Conservation (phyloP, 2,329 filamentous ascomycete species). For the Colletotrichum tropicicola region DNA sequence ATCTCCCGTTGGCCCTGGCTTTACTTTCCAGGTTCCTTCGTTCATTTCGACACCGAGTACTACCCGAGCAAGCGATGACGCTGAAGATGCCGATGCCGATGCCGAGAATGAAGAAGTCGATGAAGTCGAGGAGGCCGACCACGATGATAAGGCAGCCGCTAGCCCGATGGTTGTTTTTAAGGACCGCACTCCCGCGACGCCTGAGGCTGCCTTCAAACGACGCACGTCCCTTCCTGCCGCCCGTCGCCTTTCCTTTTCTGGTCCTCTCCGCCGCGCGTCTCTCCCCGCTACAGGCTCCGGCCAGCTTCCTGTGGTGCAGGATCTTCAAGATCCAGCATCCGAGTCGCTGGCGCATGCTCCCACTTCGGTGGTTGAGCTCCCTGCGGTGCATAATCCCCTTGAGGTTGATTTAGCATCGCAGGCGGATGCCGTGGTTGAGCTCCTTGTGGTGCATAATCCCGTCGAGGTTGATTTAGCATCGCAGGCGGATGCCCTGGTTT, state of each 20-base stretch:
- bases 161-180: slow-evolving; percentile 22
- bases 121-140: not conserved
- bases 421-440: slow-evolving; percentile 4
- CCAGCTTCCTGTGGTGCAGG: slow-evolving; percentile 17
- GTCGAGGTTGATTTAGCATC: slow-evolving; percentile 20
- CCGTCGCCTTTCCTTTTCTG: not conserved
- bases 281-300: slow-evolving; percentile 5
- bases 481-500: not conserved
- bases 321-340: slow-evolving; percentile 24
- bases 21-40: slow-evolving; percentile 16
- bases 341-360: slow-evolving; percentile 20
- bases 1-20: slow-evolving; percentile 14
- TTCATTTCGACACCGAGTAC: slow-evolving; percentile 3
- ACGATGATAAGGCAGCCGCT: not conserved
- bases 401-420: slow-evolving; percentile 20
- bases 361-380: slow-evolving; percentile 22
- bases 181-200: slow-evolving; percentile 11
- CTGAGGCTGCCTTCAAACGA: slow-evolving; percentile 11
- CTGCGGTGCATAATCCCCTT: slow-evolving; percentile 14
- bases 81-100: not conserved
- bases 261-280: slow-evolving; percentile 17
- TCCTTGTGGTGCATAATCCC: slow-evolving; percentile 14
- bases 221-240: slow-evolving; percentile 10
- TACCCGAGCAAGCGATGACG: not conserved
- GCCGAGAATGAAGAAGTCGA: not conserved